Evolutionary conservation across 805 yeast species (phyloP).

Genomic region (Suhomyces xylopsoci): DNA sequence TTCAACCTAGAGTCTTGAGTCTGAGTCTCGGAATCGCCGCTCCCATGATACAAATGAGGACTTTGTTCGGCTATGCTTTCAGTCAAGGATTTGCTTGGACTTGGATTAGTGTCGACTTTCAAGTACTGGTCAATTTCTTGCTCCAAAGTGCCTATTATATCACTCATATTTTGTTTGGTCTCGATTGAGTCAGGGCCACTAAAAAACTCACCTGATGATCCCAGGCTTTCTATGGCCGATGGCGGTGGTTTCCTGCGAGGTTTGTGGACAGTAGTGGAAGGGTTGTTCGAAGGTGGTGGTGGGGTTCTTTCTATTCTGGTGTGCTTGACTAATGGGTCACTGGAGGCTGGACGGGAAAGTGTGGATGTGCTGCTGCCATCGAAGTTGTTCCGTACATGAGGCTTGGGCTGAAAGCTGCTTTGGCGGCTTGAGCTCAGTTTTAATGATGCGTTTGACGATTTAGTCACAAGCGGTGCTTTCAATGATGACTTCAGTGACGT

Average conservation of each 20-base stretch:
- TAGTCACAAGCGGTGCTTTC: neutral
- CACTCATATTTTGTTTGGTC: conserved; percentile 11
- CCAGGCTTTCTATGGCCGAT: neutral
- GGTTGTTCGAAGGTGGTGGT: neutral
- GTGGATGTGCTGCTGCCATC: neutral
- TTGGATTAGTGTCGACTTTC: conserved; percentile 6
- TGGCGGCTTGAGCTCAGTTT: neutral
- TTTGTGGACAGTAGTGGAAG: neutral
- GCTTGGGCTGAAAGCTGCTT: neutral
- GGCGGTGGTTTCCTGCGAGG: conserved; percentile 6
- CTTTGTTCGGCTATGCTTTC: neutral
- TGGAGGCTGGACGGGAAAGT: neutral
- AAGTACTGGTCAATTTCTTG: conserved; percentile 21
- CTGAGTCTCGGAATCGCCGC: neutral
- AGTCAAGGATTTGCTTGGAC: neutral
- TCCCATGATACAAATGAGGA: neutral
- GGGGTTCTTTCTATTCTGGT: neutral
- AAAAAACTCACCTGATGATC: conserved; percentile 4
- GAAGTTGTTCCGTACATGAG: neutral
- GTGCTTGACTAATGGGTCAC: neutral
- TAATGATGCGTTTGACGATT: conserved; percentile 2
- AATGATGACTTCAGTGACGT: neutral
- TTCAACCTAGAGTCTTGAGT: neutral
- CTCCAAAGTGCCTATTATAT: conserved; percentile 23
- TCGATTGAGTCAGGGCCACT: neutral